phyloP scores from a whole-genome alignment of 139 green algal genomes.

The Closterium sp. region DNA sequence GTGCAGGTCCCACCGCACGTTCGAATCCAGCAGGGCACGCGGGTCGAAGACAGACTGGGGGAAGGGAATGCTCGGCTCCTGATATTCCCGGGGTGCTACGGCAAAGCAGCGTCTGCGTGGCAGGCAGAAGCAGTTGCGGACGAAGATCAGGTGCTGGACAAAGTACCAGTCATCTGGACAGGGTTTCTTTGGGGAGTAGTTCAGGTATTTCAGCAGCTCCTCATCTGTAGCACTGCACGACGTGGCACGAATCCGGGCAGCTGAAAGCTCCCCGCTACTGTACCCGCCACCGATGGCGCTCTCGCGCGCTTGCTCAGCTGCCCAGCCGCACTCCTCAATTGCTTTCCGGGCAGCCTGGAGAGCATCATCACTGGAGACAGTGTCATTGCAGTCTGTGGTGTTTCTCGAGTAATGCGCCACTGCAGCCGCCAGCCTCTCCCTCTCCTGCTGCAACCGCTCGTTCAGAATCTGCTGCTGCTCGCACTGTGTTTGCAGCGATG shows the following conservation, averaged over 20 bases:
- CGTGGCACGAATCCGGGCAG: not conserved
- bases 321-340: not conserved
- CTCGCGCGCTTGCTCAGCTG: not conserved
- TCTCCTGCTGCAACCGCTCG: not conserved
- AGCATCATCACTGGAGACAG: not conserved
- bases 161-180: constrained; percentile 15
- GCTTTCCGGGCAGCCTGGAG: not conserved
- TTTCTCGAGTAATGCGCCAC: not conserved
- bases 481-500: not conserved
- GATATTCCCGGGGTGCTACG: not conserved
- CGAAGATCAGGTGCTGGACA: not conserved
- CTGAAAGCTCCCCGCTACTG: not conserved
- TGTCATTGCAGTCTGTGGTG: not conserved
- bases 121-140: constrained; percentile 6
- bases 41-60: not conserved
- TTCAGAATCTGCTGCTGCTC: not conserved
- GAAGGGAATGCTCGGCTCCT: not conserved
- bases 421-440: not conserved
- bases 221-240: not conserved
- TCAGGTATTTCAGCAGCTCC: not conserved
- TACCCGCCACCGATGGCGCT: not conserved
- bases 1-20: constrained; percentile 13
- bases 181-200: not conserved
- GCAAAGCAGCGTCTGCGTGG: constrained; percentile 10
- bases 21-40: not conserved